Evolutionary conservation across 257 asterid species (phyloP), one percentile per base, ranked within the genome.

Genomic region (Primulina huaijiensis): DNA sequence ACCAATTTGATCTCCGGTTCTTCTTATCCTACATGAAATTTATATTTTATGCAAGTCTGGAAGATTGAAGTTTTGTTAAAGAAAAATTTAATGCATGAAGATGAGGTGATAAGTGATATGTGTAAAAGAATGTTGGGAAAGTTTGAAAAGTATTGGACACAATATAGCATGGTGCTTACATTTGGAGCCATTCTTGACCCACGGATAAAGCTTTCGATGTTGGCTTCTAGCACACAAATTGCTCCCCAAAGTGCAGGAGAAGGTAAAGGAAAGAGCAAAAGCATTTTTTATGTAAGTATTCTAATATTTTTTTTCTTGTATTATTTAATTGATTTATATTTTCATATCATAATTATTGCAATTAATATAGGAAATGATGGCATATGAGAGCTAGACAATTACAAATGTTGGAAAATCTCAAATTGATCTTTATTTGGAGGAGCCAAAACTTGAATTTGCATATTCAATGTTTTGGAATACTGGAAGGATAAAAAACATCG

Each of bases 111-210:
- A 23, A 62, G 35, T 62, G 67, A n/a, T n/a, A n/a, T n/a, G n/a
- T n/a, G n/a, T 62, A 16, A 11, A 25, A 62, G 8, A 2, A 62
- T 62, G n/a, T 2, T 11, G 0, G 67, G 8, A 3, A 62, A 62
- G n/a, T 62, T n/a, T n/a, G 67, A 62, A 7, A 62, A 62, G 43
- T 20, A 29, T 2, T 62, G 46, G 37, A 21, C 2, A 8, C 35
- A 62, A 21, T 62, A 62, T 62, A 62, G 46, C 35, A 30, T 2
- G 19, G 46, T 62, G 46, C 34, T 62, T 62, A 46, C 67, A 62
- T 62, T 62, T 29, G 67, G 35, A 7, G 46, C 43, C 30, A 29
- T 62, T 29, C 16, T 62, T 62, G 14, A 20, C 35, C n/a, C 67
- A 6, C 16, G 35, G 8, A 20, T 62, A 30, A 30, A 35, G 40